Base-by-base conservation (phyloP, 306 rosid genomes). In the Pterocarpus macrocarpus region DNA sequence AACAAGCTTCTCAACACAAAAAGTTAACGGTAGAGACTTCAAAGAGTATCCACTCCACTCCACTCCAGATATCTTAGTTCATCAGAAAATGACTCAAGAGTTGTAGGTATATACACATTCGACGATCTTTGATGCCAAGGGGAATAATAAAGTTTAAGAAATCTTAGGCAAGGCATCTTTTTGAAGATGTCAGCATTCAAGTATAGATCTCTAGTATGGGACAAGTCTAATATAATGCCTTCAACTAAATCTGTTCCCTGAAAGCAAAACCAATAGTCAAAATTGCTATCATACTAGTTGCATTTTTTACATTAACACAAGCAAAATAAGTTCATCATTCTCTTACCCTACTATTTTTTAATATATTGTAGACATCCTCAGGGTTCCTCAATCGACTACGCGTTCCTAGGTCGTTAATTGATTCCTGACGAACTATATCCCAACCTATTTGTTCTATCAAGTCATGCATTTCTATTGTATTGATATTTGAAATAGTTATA, bases 401-500 rank as follows among this genome's bases (percentile, higher is more conserved):
- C 6, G n/a, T 38, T 28, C 7, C 44, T 2, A 47, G 68, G 3
- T 66, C 5, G 2, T 66, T 34, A 11, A 3, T 10, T 2, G 2
- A 5, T 2, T 66, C 74, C 52, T 12, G 14, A 8, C 11, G 39
- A 12, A 65, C 55, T 4, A 78, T 71, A 2, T 32, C 53, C 32
- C 30, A n/a, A 4, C 75, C 87, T 68, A 72, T 45, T 59, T 50
- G 15, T 2, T 85, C 49, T 30, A 85, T 7, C 33, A 71, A 39
- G 17, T 76, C 80, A 38, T 80, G 88, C 85, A 80, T 82, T 38
- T 39, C 1, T 17, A 73, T 39, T 11, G 0, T 5, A 13, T 57
- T 35, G 0, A 0, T 1, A 22, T 11, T 3, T 53, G 76, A 33
- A 39, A 58, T 44, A 11, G 68, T 39, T 50, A 50, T 50, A 0